These are phyloP conservation scores for Prunus armeniaca DNA, from an alignment of 306 rosid species.

Conservation along the genomic window DNA sequence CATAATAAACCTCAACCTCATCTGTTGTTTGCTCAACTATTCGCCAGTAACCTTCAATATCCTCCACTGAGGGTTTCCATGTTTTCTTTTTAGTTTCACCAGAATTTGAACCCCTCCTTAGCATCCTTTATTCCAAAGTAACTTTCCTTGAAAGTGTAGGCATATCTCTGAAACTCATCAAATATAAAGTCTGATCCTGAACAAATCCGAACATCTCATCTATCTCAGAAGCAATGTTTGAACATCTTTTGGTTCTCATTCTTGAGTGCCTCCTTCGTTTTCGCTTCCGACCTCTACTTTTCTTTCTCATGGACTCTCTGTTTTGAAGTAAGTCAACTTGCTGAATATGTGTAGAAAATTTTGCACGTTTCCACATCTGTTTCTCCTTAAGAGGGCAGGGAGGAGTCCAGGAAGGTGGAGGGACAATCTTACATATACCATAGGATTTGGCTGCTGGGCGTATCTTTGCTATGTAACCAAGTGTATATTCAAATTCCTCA, in stretches of 20 bases:
- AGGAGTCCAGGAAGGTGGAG: slow-evolving; percentile 84
- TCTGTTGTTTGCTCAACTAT: slow-evolving; percentile 83
- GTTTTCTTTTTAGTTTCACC: slow-evolving; percentile 28
- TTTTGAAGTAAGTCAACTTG: slow-evolving; percentile 90
- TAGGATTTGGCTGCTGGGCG: slow-evolving; percentile 66
- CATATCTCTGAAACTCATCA: slow-evolving; percentile 59
- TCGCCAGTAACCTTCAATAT: slow-evolving; percentile 96
- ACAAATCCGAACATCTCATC: slow-evolving; percentile 81
- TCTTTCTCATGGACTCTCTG: slow-evolving; percentile 93
- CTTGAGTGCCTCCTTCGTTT: slow-evolving; percentile 61
- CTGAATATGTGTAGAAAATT: slow-evolving; percentile 80
- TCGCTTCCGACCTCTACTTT: slow-evolving; percentile 67
- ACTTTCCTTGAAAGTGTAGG: slow-evolving; percentile 57
- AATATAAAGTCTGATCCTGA: slow-evolving; percentile 76
- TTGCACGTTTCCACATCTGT: slow-evolving; percentile 61
- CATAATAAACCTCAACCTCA: slow-evolving; percentile 91
- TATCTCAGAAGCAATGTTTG: slow-evolving; percentile 45
- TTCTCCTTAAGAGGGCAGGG: slow-evolving; percentile 90
- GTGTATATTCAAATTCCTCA: slow-evolving; percentile 87
- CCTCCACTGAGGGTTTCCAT: slow-evolving; percentile 65
- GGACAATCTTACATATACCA: slow-evolving; percentile 97
- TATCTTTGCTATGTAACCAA: slow-evolving; percentile 78
- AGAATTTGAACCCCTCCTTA: slow-evolving; percentile 26
- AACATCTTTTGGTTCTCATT: slow-evolving; percentile 50
- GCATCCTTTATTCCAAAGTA: slow-evolving; percentile 58